A percentile compares a stretch with the other conserved stretches of the same genome.
Conservation (phyloP, 805 yeast species). For the Wickerhamiella kazuoi region DNA sequence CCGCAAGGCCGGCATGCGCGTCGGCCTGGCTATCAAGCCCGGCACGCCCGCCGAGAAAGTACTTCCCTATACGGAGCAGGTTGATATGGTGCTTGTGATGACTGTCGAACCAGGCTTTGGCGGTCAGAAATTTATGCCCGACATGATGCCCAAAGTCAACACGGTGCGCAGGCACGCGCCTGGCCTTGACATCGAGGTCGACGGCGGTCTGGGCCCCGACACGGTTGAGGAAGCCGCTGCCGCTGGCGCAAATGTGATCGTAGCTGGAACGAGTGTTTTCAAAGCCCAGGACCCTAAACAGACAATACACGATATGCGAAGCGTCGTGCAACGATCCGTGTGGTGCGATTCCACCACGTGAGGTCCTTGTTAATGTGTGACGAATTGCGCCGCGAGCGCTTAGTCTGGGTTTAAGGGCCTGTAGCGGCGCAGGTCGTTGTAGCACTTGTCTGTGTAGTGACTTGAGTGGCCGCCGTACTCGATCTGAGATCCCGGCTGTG, state of each 20-base stretch:
- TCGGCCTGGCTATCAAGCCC: slow-evolving; percentile 89
- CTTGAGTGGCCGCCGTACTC: slow-evolving; percentile 12
- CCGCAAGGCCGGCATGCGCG: slow-evolving; percentile 68
- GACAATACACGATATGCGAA: slow-evolving; percentile 53
- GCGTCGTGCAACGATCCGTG: slow-evolving; percentile 29
- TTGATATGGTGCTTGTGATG: slow-evolving; percentile 95
- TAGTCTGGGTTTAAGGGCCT: not conserved
- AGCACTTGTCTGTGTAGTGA: not conserved
- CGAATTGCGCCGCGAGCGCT: no score
- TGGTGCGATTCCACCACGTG: not conserved
- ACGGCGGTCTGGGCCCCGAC: slow-evolving; percentile 83
- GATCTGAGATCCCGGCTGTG: slow-evolving; percentile 11
- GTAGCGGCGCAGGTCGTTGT: not conserved
- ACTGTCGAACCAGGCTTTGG: slow-evolving; percentile 99
- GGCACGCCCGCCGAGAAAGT: slow-evolving; percentile 75
- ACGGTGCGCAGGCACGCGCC: slow-evolving; percentile 59
- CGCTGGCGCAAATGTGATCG: slow-evolving; percentile 96
- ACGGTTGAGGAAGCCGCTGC: slow-evolving; percentile 78
- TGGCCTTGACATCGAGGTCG: slow-evolving; percentile 76
- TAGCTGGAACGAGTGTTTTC: slow-evolving; percentile 91
- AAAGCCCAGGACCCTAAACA: slow-evolving; percentile 63
- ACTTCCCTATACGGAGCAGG: slow-evolving; percentile 49
- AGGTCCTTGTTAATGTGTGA: no score
- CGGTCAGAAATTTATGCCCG: slow-evolving; percentile 88
- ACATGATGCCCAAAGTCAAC: slow-evolving; percentile 92